A percentile compares a stretch with the other conserved stretches of the same genome.
Evolutionary conservation across 768 basidiomycete genomes (phyloP).

Genomic region (Lyophyllum atratum): DNA sequence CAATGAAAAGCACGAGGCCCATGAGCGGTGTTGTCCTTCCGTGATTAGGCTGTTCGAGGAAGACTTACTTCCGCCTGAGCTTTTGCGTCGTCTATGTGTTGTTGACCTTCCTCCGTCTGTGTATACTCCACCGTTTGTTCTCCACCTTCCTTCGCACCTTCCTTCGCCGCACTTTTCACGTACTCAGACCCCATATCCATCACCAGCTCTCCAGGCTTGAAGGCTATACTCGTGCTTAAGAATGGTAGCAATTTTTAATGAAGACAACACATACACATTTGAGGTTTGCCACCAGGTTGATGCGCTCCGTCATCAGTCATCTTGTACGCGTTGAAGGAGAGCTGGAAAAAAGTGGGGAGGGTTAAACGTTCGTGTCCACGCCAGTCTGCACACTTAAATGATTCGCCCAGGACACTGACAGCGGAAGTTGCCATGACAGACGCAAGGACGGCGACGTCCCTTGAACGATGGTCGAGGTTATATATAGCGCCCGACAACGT

Average conservation of each 20-base stretch:
- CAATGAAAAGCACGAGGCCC: background rate
- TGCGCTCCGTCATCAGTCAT: background rate
- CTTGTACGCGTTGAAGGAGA: background rate
- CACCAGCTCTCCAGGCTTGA: constrained; percentile 1
- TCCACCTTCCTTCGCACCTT: constrained; percentile 2
- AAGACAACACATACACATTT: constrained; percentile 8
- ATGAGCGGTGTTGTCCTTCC: background rate
- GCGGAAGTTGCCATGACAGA: background rate
- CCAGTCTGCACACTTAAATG: background rate
- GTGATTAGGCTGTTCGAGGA: background rate
- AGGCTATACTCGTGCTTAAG: background rate
- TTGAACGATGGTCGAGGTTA: background rate
- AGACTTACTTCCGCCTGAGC: constrained; percentile 26
- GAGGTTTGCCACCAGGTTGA: constrained; percentile 7
- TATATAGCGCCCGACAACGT: background rate
- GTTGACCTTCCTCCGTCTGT: constrained; percentile 17
- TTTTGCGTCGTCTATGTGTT: constrained; percentile 27
- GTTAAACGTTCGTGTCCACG: background rate
- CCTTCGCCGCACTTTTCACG: constrained; percentile 14
- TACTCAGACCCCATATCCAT: constrained; percentile 22
- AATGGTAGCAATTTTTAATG: background rate
- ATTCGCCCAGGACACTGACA: background rate
- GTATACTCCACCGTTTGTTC: constrained; percentile 27
- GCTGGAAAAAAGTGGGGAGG: background rate
- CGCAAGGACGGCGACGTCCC: background rate